phyloP scores from a whole-genome alignment of 257 asterid species.

The Plectranthus barbatus region DNA sequence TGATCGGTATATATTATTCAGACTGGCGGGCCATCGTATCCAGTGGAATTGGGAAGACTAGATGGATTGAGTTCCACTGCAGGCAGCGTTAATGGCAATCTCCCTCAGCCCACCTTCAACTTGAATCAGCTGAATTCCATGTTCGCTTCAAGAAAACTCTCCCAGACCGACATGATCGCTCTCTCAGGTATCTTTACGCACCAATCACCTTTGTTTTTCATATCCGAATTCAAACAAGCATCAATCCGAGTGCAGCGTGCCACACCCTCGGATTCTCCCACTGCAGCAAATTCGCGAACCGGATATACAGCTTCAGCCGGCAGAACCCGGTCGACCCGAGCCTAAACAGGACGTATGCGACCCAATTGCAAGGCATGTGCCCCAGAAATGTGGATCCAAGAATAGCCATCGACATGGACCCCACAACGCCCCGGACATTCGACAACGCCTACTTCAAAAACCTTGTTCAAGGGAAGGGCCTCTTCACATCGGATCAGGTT shows the following conservation, averaged over 20 bases:
- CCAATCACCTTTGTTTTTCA: no score
- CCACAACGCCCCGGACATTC: slow-evolving; percentile 50
- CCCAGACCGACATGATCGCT: slow-evolving; percentile 76
- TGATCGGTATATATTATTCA: background rate
- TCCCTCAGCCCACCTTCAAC: slow-evolving; percentile 64
- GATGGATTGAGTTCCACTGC: slow-evolving; percentile 71
- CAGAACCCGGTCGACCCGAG: slow-evolving; percentile 58
- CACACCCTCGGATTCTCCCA: slow-evolving; percentile 88
- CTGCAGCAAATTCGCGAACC: slow-evolving; percentile 56
- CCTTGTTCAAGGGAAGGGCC: slow-evolving; percentile 63
- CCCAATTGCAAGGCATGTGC: slow-evolving; percentile 45
- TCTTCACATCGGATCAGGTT: slow-evolving; percentile 80
- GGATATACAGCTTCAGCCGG: slow-evolving; percentile 56
- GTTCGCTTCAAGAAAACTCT: slow-evolving; percentile 51
- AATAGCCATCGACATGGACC: slow-evolving; percentile 75
- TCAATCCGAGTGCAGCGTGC: slow-evolving; percentile 43
- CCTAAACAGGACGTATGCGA: slow-evolving; percentile 51
- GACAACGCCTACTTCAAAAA: slow-evolving; percentile 62
- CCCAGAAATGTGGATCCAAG: slow-evolving; percentile 51
- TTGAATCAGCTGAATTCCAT: slow-evolving; percentile 53
- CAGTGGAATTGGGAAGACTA: slow-evolving; percentile 73
- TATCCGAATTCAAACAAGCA: no score
- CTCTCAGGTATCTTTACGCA: slow-evolving; percentile 50
- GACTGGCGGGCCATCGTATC: slow-evolving; percentile 74
- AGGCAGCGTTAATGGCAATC: slow-evolving; percentile 53